Evolutionary conservation across 2,329 filamentous ascomycete genomes (phyloP).

Genomic region (Neospermospora avenae): DNA sequence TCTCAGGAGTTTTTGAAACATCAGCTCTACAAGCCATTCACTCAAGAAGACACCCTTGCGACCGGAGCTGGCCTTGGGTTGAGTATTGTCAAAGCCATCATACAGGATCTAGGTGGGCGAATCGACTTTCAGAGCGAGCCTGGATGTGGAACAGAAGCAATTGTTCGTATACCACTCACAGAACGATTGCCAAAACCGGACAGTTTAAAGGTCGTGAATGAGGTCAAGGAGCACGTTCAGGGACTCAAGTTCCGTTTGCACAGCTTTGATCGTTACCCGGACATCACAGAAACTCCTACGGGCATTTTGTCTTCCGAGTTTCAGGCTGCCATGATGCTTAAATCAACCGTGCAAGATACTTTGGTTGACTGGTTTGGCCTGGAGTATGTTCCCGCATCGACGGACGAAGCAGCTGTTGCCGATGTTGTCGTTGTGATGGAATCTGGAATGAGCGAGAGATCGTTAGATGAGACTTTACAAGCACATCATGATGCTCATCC

Average conservation of each 20-base stretch:
- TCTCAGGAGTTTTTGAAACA: conserved; percentile 57
- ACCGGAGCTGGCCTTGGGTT: conserved; percentile 61
- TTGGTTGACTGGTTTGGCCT: conserved; percentile 31
- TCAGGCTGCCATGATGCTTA: conserved; percentile 29
- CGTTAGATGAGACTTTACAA: conserved; percentile 24
- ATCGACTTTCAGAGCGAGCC: conserved; percentile 54
- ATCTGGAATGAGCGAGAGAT: conserved; percentile 24
- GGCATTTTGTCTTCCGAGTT: conserved; percentile 31
- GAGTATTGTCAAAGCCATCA: conserved; percentile 59
- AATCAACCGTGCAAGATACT: conserved; percentile 19
- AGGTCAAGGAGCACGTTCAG: conserved; percentile 19
- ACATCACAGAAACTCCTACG: conserved; percentile 32
- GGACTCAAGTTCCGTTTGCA: conserved; percentile 27
- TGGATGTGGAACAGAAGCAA: conserved; percentile 52
- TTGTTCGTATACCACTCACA: conserved; percentile 27
- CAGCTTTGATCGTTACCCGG: conserved; percentile 32
- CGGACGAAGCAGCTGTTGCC: conserved; percentile 4
- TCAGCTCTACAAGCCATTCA: conserved; percentile 58
- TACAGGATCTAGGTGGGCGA: conserved; percentile 55
- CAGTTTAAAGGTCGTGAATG: conserved; percentile 14
- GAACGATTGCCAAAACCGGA: conserved; percentile 14
- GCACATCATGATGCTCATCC: conserved; percentile 14
- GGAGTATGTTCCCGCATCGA: conserved; percentile 15
- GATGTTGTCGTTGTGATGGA: conserved; percentile 32
- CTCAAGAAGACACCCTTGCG: conserved; percentile 59